Base-by-base conservation (phyloP, 2,329 filamentous ascomycete species). In the Apiospora saccharicola region DNA sequence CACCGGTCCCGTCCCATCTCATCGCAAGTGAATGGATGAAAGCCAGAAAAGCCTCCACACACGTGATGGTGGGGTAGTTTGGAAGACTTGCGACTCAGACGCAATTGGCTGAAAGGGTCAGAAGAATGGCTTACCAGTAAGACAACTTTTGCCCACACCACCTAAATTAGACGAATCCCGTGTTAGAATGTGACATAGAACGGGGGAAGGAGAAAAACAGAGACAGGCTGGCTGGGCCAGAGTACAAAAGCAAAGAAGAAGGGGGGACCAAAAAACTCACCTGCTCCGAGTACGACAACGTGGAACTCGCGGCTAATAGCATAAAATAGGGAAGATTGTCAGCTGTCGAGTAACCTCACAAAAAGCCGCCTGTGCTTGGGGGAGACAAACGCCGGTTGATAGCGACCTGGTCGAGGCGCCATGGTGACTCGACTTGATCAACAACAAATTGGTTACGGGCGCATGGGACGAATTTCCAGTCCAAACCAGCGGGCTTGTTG, bases 101-200 rank as follows among this genome's bases (percentile, higher is more conserved):
- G 44, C 46, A 47, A 51, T 34, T 47, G 46, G 26, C 44, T 49
- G 44, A 24, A 68, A 10, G 26, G 26, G 30, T 69, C 61, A 67
- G 71, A 64, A 67, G 69, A 46, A 67, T 47, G 37, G 67, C 86
- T 81, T 86, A 96, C 94, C 94, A 82, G 94, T 97, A 78, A 97
- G 86, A 87, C 94, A 97, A 82, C 94, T 97, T 85, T 97, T 97
- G 74, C 94, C 94, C 80, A 97, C 94, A 82, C 94, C 94, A 84
- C 94, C 93, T 94, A 82, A 71, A 69, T 71, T 67, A 70, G 69
- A 14, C 51, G 71, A 53, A 73, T 76, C 51, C 51, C 26, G 26
- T 57, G 51, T 57, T 57, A 57, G 51, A 57, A 34, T 34, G 26
- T 57, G 51, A 34, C 51, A 57, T 57, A 57, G 34, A 57, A 57